Conservation (phyloP, 2,329 filamentous ascomycete species). For the Pseudocercospora pini-densiflorae region DNA sequence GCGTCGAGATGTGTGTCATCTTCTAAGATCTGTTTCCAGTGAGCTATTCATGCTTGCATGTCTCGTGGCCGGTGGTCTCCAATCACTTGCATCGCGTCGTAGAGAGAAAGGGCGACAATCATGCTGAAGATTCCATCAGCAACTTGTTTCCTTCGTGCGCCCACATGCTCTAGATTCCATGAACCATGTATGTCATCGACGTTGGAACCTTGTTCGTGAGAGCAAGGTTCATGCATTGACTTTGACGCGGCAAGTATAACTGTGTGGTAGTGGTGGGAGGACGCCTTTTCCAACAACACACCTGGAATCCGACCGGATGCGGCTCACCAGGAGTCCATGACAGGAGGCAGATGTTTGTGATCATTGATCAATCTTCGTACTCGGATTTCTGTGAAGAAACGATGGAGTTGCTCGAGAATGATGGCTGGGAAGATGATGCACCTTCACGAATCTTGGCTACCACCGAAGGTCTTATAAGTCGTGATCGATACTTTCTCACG, state of each 20-base stretch:
- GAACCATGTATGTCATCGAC: not conserved
- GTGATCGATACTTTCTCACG: no score
- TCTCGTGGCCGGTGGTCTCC: not conserved
- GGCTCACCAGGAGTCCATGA: not conserved
- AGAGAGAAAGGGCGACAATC: not conserved
- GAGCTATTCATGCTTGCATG: not conserved
- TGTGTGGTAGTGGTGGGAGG: not conserved
- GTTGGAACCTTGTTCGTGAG: not conserved
- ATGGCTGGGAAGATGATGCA: not conserved
- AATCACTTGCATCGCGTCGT: not conserved
- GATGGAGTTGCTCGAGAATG: not conserved
- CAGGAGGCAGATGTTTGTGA: not conserved
- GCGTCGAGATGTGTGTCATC: not conserved
- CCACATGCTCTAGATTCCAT: constrained; percentile 3
- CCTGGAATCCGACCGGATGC: not conserved
- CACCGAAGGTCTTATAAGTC: no score
- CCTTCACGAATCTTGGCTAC: not conserved
- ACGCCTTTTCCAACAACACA: not conserved
- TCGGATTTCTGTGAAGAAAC: not conserved
- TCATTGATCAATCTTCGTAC: not conserved
- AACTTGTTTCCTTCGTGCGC: not conserved
- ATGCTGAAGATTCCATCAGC: not conserved
- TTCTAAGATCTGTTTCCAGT: not conserved
- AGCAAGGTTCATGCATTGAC: constrained; percentile 1
- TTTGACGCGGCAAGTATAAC: constrained; percentile 1